Conservation (phyloP, 371 early-diverging fungal genomes). For the Mucor circinelloides region DNA sequence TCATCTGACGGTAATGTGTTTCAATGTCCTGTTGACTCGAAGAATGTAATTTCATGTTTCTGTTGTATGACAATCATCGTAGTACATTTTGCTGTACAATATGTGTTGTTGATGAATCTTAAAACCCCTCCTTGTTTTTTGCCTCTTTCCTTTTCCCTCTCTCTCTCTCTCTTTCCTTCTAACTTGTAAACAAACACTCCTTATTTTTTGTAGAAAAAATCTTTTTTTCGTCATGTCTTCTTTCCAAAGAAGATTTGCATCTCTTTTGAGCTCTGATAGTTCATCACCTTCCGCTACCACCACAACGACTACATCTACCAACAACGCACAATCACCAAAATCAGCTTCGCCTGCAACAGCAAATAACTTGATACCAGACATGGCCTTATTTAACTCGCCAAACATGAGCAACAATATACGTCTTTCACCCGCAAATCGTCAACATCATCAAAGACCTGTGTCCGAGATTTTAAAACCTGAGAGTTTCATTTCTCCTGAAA, state of each 20-base stretch:
- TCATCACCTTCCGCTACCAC: not conserved
- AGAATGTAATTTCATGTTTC: not conserved
- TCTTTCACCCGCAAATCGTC: slow-evolving; percentile 6
- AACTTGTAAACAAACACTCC: not conserved
- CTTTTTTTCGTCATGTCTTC: slow-evolving; percentile 5
- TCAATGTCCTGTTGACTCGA: not conserved
- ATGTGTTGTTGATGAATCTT: not conserved
- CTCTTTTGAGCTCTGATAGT: slow-evolving; percentile 11
- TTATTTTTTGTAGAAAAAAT: too few species aligned
- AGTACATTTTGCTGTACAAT: not conserved
- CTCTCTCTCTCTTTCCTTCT: not conserved
- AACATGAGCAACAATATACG: not conserved
- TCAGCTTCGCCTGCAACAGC: not conserved
- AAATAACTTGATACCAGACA: not conserved
- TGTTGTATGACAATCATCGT: not conserved
- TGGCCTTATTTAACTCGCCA: not conserved
- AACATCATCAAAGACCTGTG: slow-evolving; percentile 34
- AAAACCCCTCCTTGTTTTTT: not conserved
- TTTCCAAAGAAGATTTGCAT: slow-evolving; percentile 19
- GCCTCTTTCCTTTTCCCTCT: not conserved
- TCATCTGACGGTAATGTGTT: not conserved
- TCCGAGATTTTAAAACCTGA: slow-evolving; percentile 45
- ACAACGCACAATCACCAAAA: not conserved
- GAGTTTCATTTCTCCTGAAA: slow-evolving; percentile 41
- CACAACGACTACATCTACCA: not conserved